These are phyloP conservation scores for Lotmaria passim DNA, from an alignment of 208 protist species.

Conservation along the genomic window DNA sequence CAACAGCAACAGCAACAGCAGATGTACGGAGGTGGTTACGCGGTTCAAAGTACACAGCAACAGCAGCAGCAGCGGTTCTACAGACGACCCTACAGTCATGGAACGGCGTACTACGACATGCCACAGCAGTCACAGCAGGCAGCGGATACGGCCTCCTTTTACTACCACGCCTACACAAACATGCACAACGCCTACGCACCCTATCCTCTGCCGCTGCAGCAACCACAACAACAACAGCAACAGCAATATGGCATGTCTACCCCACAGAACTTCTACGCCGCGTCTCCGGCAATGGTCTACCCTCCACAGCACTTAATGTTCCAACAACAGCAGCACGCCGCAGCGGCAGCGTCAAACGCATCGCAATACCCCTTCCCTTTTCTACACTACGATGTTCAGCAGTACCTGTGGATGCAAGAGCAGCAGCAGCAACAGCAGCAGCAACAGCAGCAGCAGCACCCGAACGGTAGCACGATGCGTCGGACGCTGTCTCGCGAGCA, in stretches of 20 bases:
- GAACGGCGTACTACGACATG: conserved; percentile 16
- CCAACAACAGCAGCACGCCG: conserved; percentile 3
- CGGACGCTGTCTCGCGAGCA: not conserved
- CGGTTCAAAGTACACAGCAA: not conserved
- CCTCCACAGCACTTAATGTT: conserved; percentile 3
- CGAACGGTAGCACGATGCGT: not conserved
- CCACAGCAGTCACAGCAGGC: conserved; percentile 17
- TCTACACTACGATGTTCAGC: conserved; percentile 30
- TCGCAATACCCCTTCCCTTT: conserved; percentile 18
- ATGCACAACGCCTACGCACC: conserved; percentile 9
- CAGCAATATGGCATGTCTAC: not conserved
- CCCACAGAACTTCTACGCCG: not conserved
- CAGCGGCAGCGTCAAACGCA: conserved; percentile 5
- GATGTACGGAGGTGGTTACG: conserved; percentile 1
- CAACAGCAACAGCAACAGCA: not conserved
- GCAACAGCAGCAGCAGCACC: conserved; percentile 25
- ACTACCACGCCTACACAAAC: conserved; percentile 28
- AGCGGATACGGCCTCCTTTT: conserved; percentile 21
- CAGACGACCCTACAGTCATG: not conserved
- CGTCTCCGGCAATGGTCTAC: not conserved
- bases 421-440: conserved; percentile 36
- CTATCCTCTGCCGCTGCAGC: not conserved
- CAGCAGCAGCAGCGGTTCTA: not conserved
- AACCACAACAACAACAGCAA: conserved; percentile 10
- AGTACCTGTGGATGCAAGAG: conserved; percentile 36